These are phyloP conservation scores for Selaginella moellendorffii DNA, from an alignment of 75 land plant species.

Conservation along the genomic window DNA sequence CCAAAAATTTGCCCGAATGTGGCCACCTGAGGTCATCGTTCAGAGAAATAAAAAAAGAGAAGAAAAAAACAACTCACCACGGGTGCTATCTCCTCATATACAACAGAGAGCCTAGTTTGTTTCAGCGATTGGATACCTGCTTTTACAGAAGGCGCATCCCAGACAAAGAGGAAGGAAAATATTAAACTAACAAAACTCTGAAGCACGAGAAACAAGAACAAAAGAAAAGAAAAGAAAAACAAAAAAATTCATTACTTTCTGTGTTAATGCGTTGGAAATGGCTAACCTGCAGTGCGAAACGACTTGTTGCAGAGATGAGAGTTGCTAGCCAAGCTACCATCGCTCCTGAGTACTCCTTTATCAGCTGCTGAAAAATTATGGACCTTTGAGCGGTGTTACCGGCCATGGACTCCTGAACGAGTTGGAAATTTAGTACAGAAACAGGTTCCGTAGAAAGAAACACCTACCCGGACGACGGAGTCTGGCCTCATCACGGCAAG, in stretches of 20 bases:
- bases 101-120: slow-evolving; percentile 11
- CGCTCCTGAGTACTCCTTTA: slow-evolving; percentile 7
- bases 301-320: slow-evolving; percentile 8
- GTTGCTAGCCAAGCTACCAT: slow-evolving; percentile 9
- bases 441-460: background rate
- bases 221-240: slow-evolving; percentile 3
- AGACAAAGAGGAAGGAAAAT: slow-evolving; percentile 14
- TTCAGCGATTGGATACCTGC: slow-evolving; percentile 11
- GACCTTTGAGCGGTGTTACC: background rate
- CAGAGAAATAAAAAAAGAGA: background rate
- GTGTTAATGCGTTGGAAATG: background rate
- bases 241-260: background rate
- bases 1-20: slow-evolving; percentile 15
- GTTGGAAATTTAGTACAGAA: background rate
- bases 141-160: slow-evolving; percentile 12
- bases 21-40: slow-evolving; percentile 7
- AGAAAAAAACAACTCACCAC: slow-evolving; percentile 9
- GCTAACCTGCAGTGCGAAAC: slow-evolving; percentile 3
- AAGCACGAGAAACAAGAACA: background rate
- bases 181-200: slow-evolving; percentile 15
- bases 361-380: slow-evolving; percentile 6
- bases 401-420: slow-evolving; percentile 8
- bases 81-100: slow-evolving; percentile 16
- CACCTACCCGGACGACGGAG: slow-evolving; percentile 12
- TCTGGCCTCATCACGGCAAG: slow-evolving; percentile 14